Evolutionary conservation across 2,329 filamentous ascomycete genomes (phyloP), one percentile per base, ranked within the genome.

Genomic region (Chrysoporthe cubensis): DNA sequence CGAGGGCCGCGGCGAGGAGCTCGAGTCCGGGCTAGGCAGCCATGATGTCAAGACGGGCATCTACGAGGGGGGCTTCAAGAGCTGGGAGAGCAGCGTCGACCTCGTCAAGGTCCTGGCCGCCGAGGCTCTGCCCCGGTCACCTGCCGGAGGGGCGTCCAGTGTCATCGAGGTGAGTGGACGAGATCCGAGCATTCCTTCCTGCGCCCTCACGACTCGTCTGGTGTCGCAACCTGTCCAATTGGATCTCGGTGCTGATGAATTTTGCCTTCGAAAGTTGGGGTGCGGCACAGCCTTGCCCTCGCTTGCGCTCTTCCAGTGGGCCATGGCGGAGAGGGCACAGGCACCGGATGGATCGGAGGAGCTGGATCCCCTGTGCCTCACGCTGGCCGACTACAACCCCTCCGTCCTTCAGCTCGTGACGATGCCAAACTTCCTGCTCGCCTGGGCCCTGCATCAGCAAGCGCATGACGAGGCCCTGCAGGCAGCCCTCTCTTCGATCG

Each of bases 21-120:
- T 79, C 7, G 78, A 79, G 34, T 75, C 85, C 37, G 84, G 85
- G 1, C 81, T 93, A 46, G 89, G 88, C 50, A 84, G 85, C 70
- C 88, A 91, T 71, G 92, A 96, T 78, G 89, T 96, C 71, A 91
- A 89, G 77, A 91, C 91, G 66, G 92, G 92, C 63, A 87, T 95
- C 69, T 96, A 96, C 78, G 92, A 96, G 79, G 92, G 92, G 66
- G 92, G 92, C 34, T 94, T 95, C 81, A 96, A 96, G 81, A 94
- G 91, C 74, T 96, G 92, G 92, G 92, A 96, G 80, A 94, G 92
- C 79, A 93, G 90, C 69, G 83, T 94, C 64, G 92, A 96, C 76
- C 82, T 96, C 21, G 91, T 92, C 62, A 91, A 89, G 75, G 87
- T 91, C n/a, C 77, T 90, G 42, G 83, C 83, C 0, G 74, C 76